Evolutionary conservation across 768 basidiomycete genomes (phyloP).

Genomic region (Collybiopsis confluens): DNA sequence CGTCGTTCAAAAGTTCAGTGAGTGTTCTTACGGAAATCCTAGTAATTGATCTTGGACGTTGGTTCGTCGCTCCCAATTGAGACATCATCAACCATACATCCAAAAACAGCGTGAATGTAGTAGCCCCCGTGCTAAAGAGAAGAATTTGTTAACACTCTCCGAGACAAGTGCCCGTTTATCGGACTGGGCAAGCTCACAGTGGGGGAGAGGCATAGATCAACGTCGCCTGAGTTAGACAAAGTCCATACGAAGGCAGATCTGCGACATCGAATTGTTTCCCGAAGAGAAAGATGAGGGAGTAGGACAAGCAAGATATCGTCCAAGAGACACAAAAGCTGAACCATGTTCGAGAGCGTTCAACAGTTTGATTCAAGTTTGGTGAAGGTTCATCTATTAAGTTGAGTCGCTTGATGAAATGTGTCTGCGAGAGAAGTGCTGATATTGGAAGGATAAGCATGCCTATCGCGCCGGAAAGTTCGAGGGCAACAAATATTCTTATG

Average conservation of each 20-base stretch:
- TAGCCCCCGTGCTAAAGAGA: neutral
- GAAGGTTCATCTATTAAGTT: too few relatives aligned
- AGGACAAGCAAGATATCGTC: conserved; percentile 10
- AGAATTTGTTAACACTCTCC: too few relatives aligned
- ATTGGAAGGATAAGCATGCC: conserved; percentile 4
- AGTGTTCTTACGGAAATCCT: neutral
- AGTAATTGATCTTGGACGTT: neutral
- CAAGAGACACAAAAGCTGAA: conserved; percentile 10
- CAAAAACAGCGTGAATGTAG: neutral
- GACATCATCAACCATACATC: neutral
- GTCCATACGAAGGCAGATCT: neutral
- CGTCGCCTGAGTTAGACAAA: conserved; percentile 10
- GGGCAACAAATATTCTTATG: conserved; percentile 1
- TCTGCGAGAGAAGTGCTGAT: conserved; percentile 5
- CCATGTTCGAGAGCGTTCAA: conserved; percentile 3
- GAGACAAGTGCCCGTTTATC: too few relatives aligned
- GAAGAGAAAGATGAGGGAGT: conserved; percentile 8
- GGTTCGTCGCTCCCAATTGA: neutral
- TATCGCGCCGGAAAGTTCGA: conserved; percentile 7
- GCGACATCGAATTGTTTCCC: conserved; percentile 1
- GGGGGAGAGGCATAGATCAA: conserved; percentile 8
- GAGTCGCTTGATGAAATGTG: too few relatives aligned
- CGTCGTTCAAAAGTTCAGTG: neutral
- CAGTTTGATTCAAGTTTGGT: neutral
- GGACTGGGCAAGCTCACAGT: too few relatives aligned